Evolutionary conservation across 768 basidiomycete species (phyloP).

Genomic region (Suillus lakei): DNA sequence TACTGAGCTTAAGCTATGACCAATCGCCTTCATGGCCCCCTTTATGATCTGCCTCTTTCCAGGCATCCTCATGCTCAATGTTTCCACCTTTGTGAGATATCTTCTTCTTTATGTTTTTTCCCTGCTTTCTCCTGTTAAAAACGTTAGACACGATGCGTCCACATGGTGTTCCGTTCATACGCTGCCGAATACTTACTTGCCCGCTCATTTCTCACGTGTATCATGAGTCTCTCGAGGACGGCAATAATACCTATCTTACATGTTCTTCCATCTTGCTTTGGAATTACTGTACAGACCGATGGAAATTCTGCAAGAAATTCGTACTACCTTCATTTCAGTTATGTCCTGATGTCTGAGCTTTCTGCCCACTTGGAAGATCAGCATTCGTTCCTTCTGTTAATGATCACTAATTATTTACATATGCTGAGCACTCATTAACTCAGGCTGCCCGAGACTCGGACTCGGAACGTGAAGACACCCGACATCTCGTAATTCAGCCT

Average conservation of each 20-base stretch:
- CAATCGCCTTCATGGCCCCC: not conserved
- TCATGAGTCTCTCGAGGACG: constrained; percentile 16
- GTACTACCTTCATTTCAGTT: not conserved
- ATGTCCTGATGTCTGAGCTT: not conserved
- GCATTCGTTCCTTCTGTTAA: not conserved
- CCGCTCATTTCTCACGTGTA: constrained; percentile 14
- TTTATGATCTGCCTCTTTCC: constrained; percentile 6
- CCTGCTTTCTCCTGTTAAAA: constrained; percentile 3
- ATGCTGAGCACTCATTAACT: not conserved
- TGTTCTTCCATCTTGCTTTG: constrained; percentile 3
- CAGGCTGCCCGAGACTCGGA: not conserved
- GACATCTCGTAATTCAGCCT: not conserved
- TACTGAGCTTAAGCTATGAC: constrained; percentile 85
- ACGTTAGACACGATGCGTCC: constrained; percentile 8
- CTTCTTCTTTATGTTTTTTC: constrained; percentile 9
- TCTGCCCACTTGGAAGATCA: not conserved
- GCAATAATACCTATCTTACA: constrained; percentile 15
- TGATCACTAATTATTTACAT: too few relatives aligned
- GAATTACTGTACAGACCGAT: not conserved
- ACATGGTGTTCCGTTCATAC: constrained; percentile 8
- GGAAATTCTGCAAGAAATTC: not conserved
- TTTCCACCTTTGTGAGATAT: constrained; percentile 25
- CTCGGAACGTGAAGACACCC: not conserved
- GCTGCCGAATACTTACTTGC: constrained; percentile 12
- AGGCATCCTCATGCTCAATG: constrained; percentile 22